Evolutionary conservation across 164 flowering plant species (phyloP), one percentile per base, ranked within the genome.

Genomic region (Brasenia schreberi): DNA sequence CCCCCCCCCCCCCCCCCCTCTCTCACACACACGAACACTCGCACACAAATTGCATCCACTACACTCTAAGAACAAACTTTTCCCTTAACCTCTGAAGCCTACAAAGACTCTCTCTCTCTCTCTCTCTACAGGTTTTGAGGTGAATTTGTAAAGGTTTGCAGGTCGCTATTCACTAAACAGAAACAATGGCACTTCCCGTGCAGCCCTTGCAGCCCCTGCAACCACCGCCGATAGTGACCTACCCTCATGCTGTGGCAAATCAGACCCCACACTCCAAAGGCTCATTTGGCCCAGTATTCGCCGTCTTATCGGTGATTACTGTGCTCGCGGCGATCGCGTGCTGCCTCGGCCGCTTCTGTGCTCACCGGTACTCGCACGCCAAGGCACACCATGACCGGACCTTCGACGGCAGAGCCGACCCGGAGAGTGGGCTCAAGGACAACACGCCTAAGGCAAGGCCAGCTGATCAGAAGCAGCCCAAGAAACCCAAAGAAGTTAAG

Each of bases 201-300:
- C 27, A 23, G 27, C 27, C 27, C 27, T 23, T 23, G 27, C 27
- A 23, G 42, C 43, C 65, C 42, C 45, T 19, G 9, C 65, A 18
- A 4, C 43, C 71, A 5, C 77, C 63, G 19, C 75, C 80, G 0
- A 71, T 39, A 18, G 68, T 71, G 2, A 63, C 67, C 14, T 77
- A 77, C 62, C 80, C 80, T 3, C 66, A 72, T 2, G 69, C 64
- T 62, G 49, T 68, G 19, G 16, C 71, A 33, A 61, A 65, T 7
- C 61, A 70, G 19, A 19, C 67, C 16, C 63, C 73, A 44, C 88
- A 81, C 75, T 80, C 87, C 3, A 72, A 80, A 64, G 92, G 92
- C 14, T 85, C 94, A 0, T 92, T 88, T 59, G 93, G 89, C 63
- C 80, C 88, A 0, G 96, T 92, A 6, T 88, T 90, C 61, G 82